Conservation (phyloP, 2,329 filamentous ascomycete genomes). For the Diaporthe eres region DNA sequence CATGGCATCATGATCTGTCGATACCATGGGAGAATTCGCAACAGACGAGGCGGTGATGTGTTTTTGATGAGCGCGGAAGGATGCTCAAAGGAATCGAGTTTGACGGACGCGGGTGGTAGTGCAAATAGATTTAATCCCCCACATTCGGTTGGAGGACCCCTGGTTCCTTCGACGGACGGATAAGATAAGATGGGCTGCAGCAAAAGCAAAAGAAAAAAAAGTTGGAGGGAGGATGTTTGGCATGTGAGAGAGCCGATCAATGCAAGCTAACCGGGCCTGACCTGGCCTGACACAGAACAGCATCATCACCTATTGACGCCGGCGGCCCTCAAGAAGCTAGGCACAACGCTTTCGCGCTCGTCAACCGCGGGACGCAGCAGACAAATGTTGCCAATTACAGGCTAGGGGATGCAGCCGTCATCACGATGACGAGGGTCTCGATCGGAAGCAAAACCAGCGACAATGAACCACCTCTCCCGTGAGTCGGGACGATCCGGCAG, state of each 20-base stretch:
- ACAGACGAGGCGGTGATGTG: constrained; percentile 4
- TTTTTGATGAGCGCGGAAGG: constrained; percentile 24
- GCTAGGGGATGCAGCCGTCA: not conserved
- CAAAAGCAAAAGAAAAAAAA: not conserved
- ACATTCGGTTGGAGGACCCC: constrained; percentile 22
- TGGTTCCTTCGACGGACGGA: constrained; percentile 20
- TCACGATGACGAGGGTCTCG: not conserved
- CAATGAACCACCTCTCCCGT: not conserved
- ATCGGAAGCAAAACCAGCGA: not conserved
- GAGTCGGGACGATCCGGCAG: constrained; percentile 28
- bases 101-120: constrained; percentile 10
- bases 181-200: constrained; percentile 34
- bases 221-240: not conserved
- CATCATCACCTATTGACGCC: constrained; percentile 6
- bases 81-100: not conserved
- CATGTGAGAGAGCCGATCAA: constrained; percentile 35
- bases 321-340: not conserved
- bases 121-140: constrained; percentile 19
- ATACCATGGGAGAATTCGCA: not conserved
- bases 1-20: constrained; percentile 32
- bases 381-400: not conserved
- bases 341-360: constrained; percentile 13
- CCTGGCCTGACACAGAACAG: constrained; percentile 17
- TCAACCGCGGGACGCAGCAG: constrained; percentile 4
- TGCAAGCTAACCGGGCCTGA: constrained; percentile 7